phyloP scores from a whole-genome alignment of 164 flowering plant genomes.

The Vitis vinifera region DNA sequence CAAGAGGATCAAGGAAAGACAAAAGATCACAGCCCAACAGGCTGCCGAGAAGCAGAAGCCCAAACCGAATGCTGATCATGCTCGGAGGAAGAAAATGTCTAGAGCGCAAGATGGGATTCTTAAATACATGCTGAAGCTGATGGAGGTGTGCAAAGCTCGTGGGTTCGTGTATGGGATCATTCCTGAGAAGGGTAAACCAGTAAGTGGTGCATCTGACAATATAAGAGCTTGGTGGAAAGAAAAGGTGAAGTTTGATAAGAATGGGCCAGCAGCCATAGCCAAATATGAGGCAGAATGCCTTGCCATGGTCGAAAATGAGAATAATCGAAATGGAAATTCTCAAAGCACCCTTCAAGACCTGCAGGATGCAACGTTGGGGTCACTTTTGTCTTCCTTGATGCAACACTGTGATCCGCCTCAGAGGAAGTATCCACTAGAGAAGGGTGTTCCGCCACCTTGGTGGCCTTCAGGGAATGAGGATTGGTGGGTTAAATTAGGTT shows the following conservation, averaged over 20 bases:
- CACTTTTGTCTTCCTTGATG: slow-evolving; percentile 63
- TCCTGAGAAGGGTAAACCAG: slow-evolving; percentile 69
- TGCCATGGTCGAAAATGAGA: slow-evolving; percentile 35
- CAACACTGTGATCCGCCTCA: slow-evolving; percentile 63
- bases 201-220: slow-evolving; percentile 62
- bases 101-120: slow-evolving; percentile 74
- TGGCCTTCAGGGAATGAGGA: slow-evolving; percentile 68
- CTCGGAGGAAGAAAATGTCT: slow-evolving; percentile 66
- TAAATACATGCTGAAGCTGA: slow-evolving; percentile 70
- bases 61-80: slow-evolving; percentile 52
- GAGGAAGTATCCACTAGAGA: slow-evolving; percentile 57
- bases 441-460: slow-evolving; percentile 68
- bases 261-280: slow-evolving; percentile 67
- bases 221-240: slow-evolving; percentile 78
- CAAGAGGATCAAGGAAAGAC: slow-evolving; percentile 53
- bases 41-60: slow-evolving; percentile 59
- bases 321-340: slow-evolving; percentile 32
- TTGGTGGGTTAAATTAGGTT: slow-evolving; percentile 58
- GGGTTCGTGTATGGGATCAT: slow-evolving; percentile 67
- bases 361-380: slow-evolving; percentile 65
- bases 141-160: slow-evolving; percentile 75
- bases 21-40: slow-evolving; percentile 49
- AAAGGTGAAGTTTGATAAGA: slow-evolving; percentile 70
- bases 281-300: slow-evolving; percentile 60
- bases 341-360: slow-evolving; percentile 56